A percentile compares a stretch with the other conserved stretches of the same genome.
phyloP scores from a whole-genome alignment of 352 stramenopile species.

The Phytophthora pluvialis region DNA sequence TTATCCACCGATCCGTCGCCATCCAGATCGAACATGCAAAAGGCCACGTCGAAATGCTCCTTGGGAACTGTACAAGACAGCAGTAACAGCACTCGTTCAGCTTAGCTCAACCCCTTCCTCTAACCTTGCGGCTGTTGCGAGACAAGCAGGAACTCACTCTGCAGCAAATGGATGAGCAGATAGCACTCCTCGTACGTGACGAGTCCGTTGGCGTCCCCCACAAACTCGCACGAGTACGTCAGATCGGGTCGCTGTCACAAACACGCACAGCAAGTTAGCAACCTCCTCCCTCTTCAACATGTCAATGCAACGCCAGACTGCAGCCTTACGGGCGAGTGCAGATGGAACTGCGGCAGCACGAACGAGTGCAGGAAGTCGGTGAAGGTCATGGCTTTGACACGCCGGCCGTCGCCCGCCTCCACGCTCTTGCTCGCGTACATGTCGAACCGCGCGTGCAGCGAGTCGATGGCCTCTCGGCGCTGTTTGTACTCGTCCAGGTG shows the following conservation, averaged over 20 bases:
- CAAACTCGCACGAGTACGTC: slow-evolving; percentile 77
- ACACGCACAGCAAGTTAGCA: slow-evolving; percentile 1
- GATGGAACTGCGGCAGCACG: slow-evolving; percentile 73
- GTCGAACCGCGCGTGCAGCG: slow-evolving; percentile 59
- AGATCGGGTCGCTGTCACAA: slow-evolving; percentile 51
- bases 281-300: neutral
- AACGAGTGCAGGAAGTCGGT: slow-evolving; percentile 84
- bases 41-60: slow-evolving; percentile 81
- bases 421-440: slow-evolving; percentile 62
- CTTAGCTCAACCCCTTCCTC: neutral
- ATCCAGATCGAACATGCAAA: slow-evolving; percentile 85
- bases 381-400: slow-evolving; percentile 71
- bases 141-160: slow-evolving; percentile 49
- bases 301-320: neutral
- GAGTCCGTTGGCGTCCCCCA: slow-evolving; percentile 69
- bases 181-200: slow-evolving; percentile 88
- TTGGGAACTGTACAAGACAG: slow-evolving; percentile 53
- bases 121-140: neutral
- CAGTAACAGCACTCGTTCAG: neutral
- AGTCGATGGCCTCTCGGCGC: slow-evolving; percentile 41
- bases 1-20: slow-evolving; percentile 79
- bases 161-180: slow-evolving; percentile 75
- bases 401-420: slow-evolving; percentile 25
- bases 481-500: slow-evolving; percentile 74
- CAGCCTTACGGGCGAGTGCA: slow-evolving; percentile 52